These are phyloP conservation scores for Ajuga reptans DNA, from an alignment of 305 asterid genomes.

Conservation along the genomic window DNA sequence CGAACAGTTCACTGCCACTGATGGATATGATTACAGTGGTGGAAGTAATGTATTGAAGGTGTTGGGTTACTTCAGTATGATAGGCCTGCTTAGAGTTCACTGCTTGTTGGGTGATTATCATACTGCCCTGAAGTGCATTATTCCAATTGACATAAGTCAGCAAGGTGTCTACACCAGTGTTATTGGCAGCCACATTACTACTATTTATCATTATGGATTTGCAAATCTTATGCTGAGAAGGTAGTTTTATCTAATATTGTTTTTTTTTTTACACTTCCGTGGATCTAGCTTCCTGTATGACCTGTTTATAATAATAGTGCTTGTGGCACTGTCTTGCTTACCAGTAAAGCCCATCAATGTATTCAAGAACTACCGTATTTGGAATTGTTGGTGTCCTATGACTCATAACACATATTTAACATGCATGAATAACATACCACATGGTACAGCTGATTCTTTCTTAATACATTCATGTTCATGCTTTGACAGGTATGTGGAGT, in stretches of 20 bases:
- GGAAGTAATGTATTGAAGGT: constrained; percentile 97
- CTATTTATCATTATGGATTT: constrained; percentile 89
- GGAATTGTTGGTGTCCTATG: no score
- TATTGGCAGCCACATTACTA: constrained; percentile 81
- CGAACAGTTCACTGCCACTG: constrained; percentile 78
- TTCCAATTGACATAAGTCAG: constrained; percentile 75
- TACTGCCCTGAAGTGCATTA: constrained; percentile 80
- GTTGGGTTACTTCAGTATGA: constrained; percentile 90
- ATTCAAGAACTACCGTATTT: background rate
- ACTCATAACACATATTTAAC: no score
- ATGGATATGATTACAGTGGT: constrained; percentile 88
- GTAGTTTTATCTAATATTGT: constrained; percentile 28
- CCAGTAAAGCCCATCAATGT: background rate
- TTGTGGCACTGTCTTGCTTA: background rate
- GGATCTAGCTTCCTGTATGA: background rate
- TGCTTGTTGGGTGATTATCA: constrained; percentile 95
- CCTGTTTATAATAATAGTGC: no score
- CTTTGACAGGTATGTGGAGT: constrained; percentile 58
- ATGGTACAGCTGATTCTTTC: background rate
- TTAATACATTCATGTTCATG: constrained; percentile 1
- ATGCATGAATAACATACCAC: background rate
- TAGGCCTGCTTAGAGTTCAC: constrained; percentile 91
- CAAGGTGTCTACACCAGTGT: constrained; percentile 83
- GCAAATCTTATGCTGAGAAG: constrained; percentile 95
- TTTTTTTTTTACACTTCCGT: background rate